Conservation (phyloP, 1,284 basidiomycete species). For the Vanrija sp. region DNA sequence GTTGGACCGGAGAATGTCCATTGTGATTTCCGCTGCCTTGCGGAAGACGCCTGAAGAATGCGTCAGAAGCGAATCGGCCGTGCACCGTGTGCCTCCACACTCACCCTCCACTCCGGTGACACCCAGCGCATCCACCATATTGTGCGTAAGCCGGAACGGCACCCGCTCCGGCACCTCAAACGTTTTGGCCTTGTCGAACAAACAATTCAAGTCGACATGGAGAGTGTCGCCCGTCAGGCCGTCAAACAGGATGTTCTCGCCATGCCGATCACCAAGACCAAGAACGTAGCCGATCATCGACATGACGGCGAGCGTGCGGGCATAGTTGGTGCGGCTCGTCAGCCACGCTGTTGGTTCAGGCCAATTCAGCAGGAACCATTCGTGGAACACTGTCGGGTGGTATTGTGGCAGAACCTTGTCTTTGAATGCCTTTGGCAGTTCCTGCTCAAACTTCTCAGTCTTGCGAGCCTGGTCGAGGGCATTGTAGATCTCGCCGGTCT, state of each 20-base stretch:
- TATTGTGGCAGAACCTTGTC: constrained; percentile 62
- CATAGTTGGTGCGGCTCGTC: constrained; percentile 77
- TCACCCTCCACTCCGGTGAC: constrained; percentile 88
- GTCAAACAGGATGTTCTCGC: constrained; percentile 95
- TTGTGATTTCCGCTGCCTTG: constrained; percentile 84
- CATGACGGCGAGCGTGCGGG: constrained; percentile 92
- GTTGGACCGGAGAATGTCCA: constrained; percentile 83
- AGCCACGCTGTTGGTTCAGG: constrained; percentile 96
- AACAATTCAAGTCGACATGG: constrained; percentile 97
- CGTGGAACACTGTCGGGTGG: constrained; percentile 79
- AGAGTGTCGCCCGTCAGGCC: constrained; percentile 83
- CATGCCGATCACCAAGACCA: constrained; percentile 94
- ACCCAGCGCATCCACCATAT: constrained; percentile 88
- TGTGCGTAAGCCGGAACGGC: constrained; percentile 93
- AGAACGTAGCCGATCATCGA: constrained; percentile 98
- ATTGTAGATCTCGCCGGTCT: constrained; percentile 56
- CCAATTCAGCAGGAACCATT: constrained; percentile 96
- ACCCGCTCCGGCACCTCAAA: constrained; percentile 90
- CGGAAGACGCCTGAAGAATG: constrained; percentile 72
- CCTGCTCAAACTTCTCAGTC: background rate
- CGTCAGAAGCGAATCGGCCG: background rate
- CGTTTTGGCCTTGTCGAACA: constrained; percentile 92
- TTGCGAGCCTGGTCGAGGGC: constrained; percentile 48
- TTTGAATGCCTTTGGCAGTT: constrained; percentile 53
- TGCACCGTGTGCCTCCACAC: constrained; percentile 8